Evolutionary conservation across 805 yeast species (phyloP).

Genomic region (Lachancea nothofagi): DNA sequence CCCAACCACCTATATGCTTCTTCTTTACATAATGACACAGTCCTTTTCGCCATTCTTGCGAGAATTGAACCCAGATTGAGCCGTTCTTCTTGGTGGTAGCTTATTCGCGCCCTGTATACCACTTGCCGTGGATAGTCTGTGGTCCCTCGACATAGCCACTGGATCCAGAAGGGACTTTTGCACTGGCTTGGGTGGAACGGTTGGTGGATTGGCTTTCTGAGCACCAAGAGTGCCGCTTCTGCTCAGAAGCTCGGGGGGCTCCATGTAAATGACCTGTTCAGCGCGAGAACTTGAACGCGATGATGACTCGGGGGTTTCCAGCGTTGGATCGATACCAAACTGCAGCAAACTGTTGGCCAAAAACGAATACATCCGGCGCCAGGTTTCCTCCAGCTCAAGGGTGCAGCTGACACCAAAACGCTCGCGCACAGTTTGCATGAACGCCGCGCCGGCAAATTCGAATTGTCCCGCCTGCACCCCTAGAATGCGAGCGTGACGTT

Average conservation of each 20-base stretch:
- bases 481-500: constrained; percentile 67
- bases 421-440: constrained; percentile 61
- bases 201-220: background rate
- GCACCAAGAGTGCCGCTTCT: background rate
- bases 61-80: background rate
- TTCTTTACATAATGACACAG: constrained; percentile 6
- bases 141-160: background rate
- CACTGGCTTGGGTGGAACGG: background rate
- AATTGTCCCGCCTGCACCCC: constrained; percentile 66
- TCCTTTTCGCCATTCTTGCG: constrained; percentile 4
- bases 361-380: constrained; percentile 66
- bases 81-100: background rate
- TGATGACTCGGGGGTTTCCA: constrained; percentile 7
- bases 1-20: too few relatives aligned
- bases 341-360: constrained; percentile 64
- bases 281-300: background rate
- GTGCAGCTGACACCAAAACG: constrained; percentile 51
- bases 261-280: background rate
- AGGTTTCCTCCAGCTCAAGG: constrained; percentile 56
- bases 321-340: constrained; percentile 38
- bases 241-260: constrained; percentile 1
- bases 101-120: background rate
- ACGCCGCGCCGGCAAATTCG: constrained; percentile 67
- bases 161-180: constrained; percentile 3
- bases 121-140: background rate